phyloP scores from a whole-genome alignment of 495 filamentous ascomycete genomes.

The Viridothelium virens region DNA sequence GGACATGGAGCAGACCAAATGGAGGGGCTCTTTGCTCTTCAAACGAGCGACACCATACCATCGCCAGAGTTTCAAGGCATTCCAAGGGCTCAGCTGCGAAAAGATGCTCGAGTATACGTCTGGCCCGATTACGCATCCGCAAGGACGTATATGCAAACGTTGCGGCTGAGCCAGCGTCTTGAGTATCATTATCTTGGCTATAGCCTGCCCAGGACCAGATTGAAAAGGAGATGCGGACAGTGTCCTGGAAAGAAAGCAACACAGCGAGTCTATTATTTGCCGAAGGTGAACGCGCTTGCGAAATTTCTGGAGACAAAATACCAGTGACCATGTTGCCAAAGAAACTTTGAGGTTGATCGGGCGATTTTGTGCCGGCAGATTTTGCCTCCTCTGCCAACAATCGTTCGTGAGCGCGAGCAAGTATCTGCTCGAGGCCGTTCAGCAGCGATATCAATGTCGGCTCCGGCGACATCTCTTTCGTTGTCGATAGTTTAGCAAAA shows the following conservation, averaged over 20 bases:
- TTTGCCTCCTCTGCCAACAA: slow-evolving; percentile 69
- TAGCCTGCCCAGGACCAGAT: slow-evolving; percentile 91
- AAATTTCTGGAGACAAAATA: slow-evolving; percentile 73
- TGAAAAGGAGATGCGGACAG: slow-evolving; percentile 77
- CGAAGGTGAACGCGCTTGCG: slow-evolving; percentile 62
- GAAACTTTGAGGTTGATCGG: slow-evolving; percentile 81
- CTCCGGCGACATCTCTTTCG: slow-evolving; percentile 46
- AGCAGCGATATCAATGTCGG: slow-evolving; percentile 67
- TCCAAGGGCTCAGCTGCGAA: slow-evolving; percentile 93
- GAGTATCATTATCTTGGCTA: slow-evolving; percentile 44
- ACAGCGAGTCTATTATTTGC: slow-evolving; percentile 94
- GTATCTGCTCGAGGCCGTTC: slow-evolving; percentile 80
- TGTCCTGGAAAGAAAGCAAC: slow-evolving; percentile 92
- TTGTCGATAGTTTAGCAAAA: slow-evolving; percentile 40
- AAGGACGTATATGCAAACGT: slow-evolving; percentile 85
- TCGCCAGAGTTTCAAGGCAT: slow-evolving; percentile 82
- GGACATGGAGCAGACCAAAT: slow-evolving; percentile 77
- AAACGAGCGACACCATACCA: slow-evolving; percentile 56
- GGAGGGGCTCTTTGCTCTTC: slow-evolving; percentile 43
- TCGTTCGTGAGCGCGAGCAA: slow-evolving; percentile 80
- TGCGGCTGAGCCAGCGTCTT: slow-evolving; percentile 63
- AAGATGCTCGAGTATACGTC: slow-evolving; percentile 82
- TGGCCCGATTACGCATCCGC: slow-evolving; percentile 79
- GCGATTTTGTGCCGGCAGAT: slow-evolving; percentile 57
- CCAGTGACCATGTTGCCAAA: slow-evolving; percentile 97